Conservation (phyloP, 208 protist genomes). For the Trypanosoma avium region DNA sequence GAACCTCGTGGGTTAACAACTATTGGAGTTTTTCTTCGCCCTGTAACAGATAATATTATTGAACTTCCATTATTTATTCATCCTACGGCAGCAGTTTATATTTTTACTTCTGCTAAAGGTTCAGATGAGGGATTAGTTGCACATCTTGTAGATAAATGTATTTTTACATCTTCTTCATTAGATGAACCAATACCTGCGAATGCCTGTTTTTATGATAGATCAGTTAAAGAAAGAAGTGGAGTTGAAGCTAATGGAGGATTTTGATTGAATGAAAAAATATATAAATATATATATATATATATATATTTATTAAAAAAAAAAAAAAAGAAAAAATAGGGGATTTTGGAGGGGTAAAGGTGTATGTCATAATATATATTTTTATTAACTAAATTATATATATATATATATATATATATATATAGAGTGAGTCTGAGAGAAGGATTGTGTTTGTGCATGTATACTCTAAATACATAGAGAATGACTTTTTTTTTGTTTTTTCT, state of each 20-base stretch:
- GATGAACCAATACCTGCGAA: conserved; percentile 53
- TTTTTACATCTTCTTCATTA: conserved; percentile 29
- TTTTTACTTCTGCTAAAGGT: conserved; percentile 45
- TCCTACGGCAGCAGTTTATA: conserved; percentile 56
- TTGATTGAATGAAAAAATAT: not conserved
- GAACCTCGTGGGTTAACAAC: conserved; percentile 38
- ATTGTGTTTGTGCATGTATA: too few relatives aligned
- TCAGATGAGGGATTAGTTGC: conserved; percentile 30
- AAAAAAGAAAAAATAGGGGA: too few relatives aligned
- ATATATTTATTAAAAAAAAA: not conserved
- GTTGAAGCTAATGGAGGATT: too few relatives aligned
- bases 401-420: too few relatives aligned
- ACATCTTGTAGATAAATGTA: conserved; percentile 24
- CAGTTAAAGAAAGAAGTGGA: conserved; percentile 41
- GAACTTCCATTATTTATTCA: conserved; percentile 51
- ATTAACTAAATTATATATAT: too few relatives aligned
- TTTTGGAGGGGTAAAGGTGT: too few relatives aligned
- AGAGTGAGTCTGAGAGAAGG: too few relatives aligned
- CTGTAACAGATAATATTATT: conserved; percentile 30
- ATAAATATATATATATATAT: not conserved
- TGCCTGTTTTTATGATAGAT: conserved; percentile 76
- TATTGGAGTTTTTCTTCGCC: conserved; percentile 44
- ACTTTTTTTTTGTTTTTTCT: conserved; percentile 8
- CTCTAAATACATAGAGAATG: not conserved
- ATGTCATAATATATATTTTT: too few relatives aligned